Base-by-base conservation (phyloP, 2,329 filamentous ascomycete genomes). In the Colletotrichum tanaceti region DNA sequence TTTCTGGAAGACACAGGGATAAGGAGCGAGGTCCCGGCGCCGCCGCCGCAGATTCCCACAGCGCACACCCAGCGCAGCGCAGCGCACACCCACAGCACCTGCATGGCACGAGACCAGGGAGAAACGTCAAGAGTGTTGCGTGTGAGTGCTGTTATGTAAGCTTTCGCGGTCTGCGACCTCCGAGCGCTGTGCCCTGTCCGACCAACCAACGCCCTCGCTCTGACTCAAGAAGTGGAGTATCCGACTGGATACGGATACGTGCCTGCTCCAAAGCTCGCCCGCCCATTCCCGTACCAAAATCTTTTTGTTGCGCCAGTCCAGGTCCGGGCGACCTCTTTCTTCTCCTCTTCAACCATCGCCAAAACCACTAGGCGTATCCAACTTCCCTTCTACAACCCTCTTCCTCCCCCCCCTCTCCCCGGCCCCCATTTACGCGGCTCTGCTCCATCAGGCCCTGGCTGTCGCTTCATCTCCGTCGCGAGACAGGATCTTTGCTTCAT, bases 221-320 rank as follows among this genome's bases (percentile, higher is more conserved):
- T 46, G 35, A 35, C 16, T 39, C 52, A 54, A 54, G n/a, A 22
- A 39, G 22, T 22, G 57, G 44, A 44, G 6, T 20, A 2, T 10
- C 14, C 28, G 43, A 22, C 44, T n/a, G n/a, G 18, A 20, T 35
- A 24, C 41, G 47, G 59, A 28, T 49, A 55, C 63, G 43, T 49
- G 14, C 57, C 32, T 16, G 32, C 11, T 13, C 46, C 52, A 38
- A 35, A 52, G 59, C 47, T 54, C 60, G 28, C 47, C 32, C 24
- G 24, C 24, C n/a, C 3, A 28, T 16, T 57, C 38, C 59, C 39
- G 43, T 66, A 57, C 66, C 66, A 67, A 69, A 69, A 69, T 69
- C 58, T 67, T 70, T 70, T 68, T 54, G 66, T 46, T 58, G 58
- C 63, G 58, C 52, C 63, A 58, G 62, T 63, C 63, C 66, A 35